Evolutionary conservation across 192 early-diverging fungal species (phyloP).

Genomic region (Paraglomus occultum): DNA sequence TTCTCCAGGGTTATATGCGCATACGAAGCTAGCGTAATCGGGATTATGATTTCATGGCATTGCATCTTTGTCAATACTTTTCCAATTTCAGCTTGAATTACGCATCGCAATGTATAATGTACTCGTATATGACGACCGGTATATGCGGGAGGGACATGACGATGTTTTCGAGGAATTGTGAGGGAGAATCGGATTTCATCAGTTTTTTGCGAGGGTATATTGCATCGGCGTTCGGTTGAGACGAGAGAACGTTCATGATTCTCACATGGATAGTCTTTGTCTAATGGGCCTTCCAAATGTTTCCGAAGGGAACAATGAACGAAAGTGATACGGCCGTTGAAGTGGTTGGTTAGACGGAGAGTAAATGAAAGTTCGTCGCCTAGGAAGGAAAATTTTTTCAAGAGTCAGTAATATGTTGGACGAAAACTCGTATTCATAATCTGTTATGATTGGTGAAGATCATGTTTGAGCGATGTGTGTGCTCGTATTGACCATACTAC

Average conservation of each 20-base stretch:
- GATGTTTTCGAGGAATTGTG: conserved; percentile 37
- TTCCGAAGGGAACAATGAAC: conserved; percentile 43
- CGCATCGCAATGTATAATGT: conserved; percentile 39
- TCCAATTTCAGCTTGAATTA: conserved; percentile 33
- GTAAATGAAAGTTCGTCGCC: conserved; percentile 30
- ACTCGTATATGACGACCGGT: conserved; percentile 43
- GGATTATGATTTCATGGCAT: conserved; percentile 37
- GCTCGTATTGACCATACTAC: background rate
- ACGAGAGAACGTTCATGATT: conserved; percentile 38
- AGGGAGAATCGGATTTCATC: conserved; percentile 27
- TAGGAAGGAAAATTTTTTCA: background rate
- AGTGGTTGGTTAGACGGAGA: conserved; percentile 9
- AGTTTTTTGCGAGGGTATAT: background rate
- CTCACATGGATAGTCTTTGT: conserved; percentile 39
- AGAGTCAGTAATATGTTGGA: conserved; percentile 21
- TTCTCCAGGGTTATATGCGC: conserved; percentile 33
- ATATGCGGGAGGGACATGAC: conserved; percentile 43
- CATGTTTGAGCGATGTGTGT: background rate
- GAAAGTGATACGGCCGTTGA: conserved; percentile 26
- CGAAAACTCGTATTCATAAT: conserved; percentile 30
- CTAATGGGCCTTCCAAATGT: conserved; percentile 45
- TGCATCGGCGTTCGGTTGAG: conserved; percentile 5
- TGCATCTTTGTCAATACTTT: conserved; percentile 38
- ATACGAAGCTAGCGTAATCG: conserved; percentile 40
- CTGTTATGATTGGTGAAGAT: background rate